These are phyloP conservation scores for Puccinia horiana DNA, from an alignment of 1,284 basidiomycete species.

Conservation along the genomic window DNA sequence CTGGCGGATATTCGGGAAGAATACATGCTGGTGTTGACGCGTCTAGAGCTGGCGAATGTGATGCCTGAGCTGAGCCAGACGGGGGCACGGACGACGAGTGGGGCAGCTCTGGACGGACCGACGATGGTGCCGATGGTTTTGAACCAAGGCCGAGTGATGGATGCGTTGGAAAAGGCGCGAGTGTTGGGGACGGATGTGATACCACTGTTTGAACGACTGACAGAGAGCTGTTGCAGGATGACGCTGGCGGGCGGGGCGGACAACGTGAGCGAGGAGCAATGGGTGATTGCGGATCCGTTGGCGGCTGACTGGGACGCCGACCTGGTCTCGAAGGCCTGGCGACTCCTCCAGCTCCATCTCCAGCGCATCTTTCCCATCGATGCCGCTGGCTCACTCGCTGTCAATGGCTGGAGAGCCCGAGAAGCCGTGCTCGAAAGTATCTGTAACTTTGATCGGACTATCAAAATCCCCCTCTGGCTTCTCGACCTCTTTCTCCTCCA, in stretches of 20 bases:
- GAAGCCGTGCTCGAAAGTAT: constrained; percentile 71
- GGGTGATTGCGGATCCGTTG: constrained; percentile 28
- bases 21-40: constrained; percentile 75
- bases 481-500: constrained; percentile 66
- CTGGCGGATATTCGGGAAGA: constrained; percentile 81
- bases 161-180: constrained; percentile 47
- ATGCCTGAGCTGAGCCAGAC: constrained; percentile 64
- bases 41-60: constrained; percentile 71
- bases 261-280: constrained; percentile 17
- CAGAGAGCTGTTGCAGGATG: constrained; percentile 40
- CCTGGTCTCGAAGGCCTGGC: constrained; percentile 26
- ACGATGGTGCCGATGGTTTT: constrained; percentile 30
- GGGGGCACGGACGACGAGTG: neutral
- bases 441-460: constrained; percentile 66
- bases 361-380: constrained; percentile 13
- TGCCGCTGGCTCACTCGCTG: neutral
- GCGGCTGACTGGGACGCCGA: constrained; percentile 15
- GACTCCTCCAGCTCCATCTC: constrained; percentile 30
- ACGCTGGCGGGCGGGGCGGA: neutral
- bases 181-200: constrained; percentile 57
- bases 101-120: constrained; percentile 13
- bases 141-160: constrained; percentile 49
- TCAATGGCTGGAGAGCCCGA: constrained; percentile 13
- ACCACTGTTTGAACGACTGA: constrained; percentile 69
- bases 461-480: constrained; percentile 77